A percentile compares a stretch with the other conserved stretches of the same genome.
Conservation (phyloP, 2,329 filamentous ascomycete species). For the Stachybotrys echinatus region DNA sequence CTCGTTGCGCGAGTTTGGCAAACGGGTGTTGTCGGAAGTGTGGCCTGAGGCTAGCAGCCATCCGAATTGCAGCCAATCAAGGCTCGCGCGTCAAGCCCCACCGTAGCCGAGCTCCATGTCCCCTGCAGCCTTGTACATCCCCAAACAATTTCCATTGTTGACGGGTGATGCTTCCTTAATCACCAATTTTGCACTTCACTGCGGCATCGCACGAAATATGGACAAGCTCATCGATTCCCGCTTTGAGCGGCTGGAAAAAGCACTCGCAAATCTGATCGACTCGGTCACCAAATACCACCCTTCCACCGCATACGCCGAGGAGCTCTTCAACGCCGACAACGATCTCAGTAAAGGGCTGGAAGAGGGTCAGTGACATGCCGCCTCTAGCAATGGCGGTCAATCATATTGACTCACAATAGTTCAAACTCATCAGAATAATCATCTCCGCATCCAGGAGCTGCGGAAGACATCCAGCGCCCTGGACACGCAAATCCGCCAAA, state of each 20-base stretch:
- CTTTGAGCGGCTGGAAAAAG: slow-evolving; percentile 63
- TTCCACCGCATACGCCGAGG: slow-evolving; percentile 58
- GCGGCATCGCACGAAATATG: slow-evolving; percentile 38
- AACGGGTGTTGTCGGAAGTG: slow-evolving; percentile 25
- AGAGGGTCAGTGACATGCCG: slow-evolving; percentile 40
- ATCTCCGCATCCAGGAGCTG: slow-evolving; percentile 63
- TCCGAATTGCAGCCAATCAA: slow-evolving; percentile 9
- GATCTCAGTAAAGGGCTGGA: slow-evolving; percentile 62
- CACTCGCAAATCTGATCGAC: slow-evolving; percentile 65
- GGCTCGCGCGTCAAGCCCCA: slow-evolving; percentile 7
- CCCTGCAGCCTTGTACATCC: neutral
- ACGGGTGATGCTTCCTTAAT: neutral
- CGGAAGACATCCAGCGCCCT: slow-evolving; percentile 59
- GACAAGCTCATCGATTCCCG: slow-evolving; percentile 55
- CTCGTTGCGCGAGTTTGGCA: slow-evolving; percentile 27
- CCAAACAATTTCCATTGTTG: neutral
- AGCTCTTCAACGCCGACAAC: slow-evolving; percentile 65
- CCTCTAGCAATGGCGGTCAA: slow-evolving; percentile 3
- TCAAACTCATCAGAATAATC: slow-evolving; percentile 69
- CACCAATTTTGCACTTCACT: neutral
- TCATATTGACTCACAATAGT: slow-evolving; percentile 37
- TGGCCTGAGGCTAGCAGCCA: slow-evolving; percentile 22
- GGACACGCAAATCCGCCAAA: slow-evolving; percentile 68
- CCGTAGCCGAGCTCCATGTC: slow-evolving; percentile 12
- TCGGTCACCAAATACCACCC: slow-evolving; percentile 81